Percentiles rank a stretch among this genome's conserved stretches.
phyloP scores from a whole-genome alignment of 2,329 filamentous ascomycete species.

The Diaporthe ampelina region DNA sequence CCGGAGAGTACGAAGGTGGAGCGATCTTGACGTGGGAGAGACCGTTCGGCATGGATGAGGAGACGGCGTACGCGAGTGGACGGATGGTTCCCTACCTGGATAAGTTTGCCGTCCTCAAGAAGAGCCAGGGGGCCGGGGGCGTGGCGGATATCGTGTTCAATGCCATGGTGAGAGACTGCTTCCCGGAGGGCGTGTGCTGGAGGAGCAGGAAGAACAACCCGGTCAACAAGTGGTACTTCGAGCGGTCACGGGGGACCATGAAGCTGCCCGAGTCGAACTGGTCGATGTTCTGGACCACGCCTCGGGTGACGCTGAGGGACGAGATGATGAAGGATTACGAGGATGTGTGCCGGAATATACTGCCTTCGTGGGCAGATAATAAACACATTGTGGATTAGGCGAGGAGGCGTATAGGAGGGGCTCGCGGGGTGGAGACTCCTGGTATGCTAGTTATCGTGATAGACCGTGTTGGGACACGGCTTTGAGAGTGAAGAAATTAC shows the following conservation, averaged over 20 bases:
- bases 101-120: slow-evolving; percentile 94
- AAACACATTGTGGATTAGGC: slow-evolving; percentile 70
- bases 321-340: slow-evolving; percentile 77
- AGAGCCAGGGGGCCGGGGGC: slow-evolving; percentile 88
- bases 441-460: neutral
- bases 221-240: slow-evolving; percentile 99
- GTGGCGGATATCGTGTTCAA: slow-evolving; percentile 98
- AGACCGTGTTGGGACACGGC: neutral
- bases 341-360: slow-evolving; percentile 76
- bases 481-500: neutral
- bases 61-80: slow-evolving; percentile 66
- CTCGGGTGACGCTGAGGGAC: slow-evolving; percentile 69
- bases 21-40: slow-evolving; percentile 96
- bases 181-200: slow-evolving; percentile 93
- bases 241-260: slow-evolving; percentile 85
- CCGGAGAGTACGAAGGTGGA: slow-evolving; percentile 95
- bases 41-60: slow-evolving; percentile 71
- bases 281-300: slow-evolving; percentile 99
- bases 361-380: slow-evolving; percentile 74
- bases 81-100: slow-evolving; percentile 93
- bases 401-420: neutral
- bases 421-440: neutral
- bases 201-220: slow-evolving; percentile 90
- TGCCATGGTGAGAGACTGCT: slow-evolving; percentile 90
- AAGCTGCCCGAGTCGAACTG: slow-evolving; percentile 87